phyloP scores from a whole-genome alignment of 106 monocot genomes.

The Phalaenopsis aphrodite region DNA sequence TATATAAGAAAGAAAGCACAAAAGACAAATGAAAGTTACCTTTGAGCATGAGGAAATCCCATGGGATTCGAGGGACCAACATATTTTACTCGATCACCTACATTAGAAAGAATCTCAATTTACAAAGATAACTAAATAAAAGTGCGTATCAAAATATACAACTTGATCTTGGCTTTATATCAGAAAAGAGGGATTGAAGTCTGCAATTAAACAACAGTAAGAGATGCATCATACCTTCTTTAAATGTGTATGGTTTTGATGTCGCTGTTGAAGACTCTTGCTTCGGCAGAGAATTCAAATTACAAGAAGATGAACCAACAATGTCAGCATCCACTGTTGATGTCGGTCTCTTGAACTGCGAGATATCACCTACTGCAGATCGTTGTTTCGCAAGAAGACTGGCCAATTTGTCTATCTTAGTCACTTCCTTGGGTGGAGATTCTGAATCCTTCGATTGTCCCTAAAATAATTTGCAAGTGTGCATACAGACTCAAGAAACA shows the following conservation, averaged over 20 bases:
- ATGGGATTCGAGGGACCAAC: constrained; percentile 45
- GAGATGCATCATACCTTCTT: constrained; percentile 46
- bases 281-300: constrained; percentile 51
- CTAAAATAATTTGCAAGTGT: constrained; percentile 26
- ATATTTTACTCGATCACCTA: constrained; percentile 88
- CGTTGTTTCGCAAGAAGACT: constrained; percentile 33
- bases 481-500: too few species aligned
- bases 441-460: constrained; percentile 65
- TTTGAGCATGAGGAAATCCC: constrained; percentile 43
- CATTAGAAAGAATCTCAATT: constrained; percentile 6
- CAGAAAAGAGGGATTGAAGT: not conserved
- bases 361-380: constrained; percentile 21
- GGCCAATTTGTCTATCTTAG: constrained; percentile 29
- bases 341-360: constrained; percentile 50
- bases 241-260: constrained; percentile 55
- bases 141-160: not conserved
- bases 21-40: constrained; percentile 18
- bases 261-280: constrained; percentile 56
- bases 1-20: not conserved
- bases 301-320: constrained; percentile 45
- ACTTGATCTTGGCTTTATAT: not conserved
- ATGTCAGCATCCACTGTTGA: constrained; percentile 63
- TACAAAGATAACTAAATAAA: not conserved
- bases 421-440: constrained; percentile 46
- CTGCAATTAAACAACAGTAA: not conserved